phyloP scores from a whole-genome alignment of 257 asterid genomes.

The Solanum etuberosum region DNA sequence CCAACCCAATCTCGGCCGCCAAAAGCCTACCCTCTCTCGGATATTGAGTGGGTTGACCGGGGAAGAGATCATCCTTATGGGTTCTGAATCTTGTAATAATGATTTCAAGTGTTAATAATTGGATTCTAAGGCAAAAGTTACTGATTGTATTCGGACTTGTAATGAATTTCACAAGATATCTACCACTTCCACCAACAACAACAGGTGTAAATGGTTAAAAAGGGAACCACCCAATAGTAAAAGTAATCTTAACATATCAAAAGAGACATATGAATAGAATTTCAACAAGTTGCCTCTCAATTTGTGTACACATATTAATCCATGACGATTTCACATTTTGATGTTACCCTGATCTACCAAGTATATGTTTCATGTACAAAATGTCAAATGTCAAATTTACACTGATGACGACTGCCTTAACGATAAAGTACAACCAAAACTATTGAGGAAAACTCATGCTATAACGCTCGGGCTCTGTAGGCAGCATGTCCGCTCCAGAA shows the following conservation, averaged over 20 bases:
- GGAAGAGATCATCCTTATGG: too few relatives aligned
- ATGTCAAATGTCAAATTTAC: background rate
- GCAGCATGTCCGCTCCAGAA: background rate
- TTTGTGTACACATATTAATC: background rate
- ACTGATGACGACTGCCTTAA: background rate
- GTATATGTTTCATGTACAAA: background rate
- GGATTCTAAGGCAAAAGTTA: too few relatives aligned
- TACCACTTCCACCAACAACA: background rate
- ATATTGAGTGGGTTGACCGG: too few relatives aligned
- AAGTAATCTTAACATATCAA: background rate
- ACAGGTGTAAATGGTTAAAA: background rate
- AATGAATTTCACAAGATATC: too few relatives aligned
- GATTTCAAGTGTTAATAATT: too few relatives aligned
- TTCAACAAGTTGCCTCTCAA: background rate
- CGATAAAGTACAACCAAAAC: background rate
- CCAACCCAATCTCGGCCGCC: too few relatives aligned
- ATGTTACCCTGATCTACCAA: background rate
- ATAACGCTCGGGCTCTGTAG: background rate
- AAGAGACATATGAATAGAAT: background rate
- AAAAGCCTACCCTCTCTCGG: too few relatives aligned
- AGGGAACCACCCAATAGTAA: background rate
- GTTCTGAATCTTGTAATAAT: too few relatives aligned
- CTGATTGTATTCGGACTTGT: background rate
- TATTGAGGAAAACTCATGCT: background rate
- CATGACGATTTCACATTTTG: background rate